Evolutionary conservation across 2,329 filamentous ascomycete species (phyloP), one percentile per base, ranked within the genome.

Genomic region (Scortechinia acanthostroma): DNA sequence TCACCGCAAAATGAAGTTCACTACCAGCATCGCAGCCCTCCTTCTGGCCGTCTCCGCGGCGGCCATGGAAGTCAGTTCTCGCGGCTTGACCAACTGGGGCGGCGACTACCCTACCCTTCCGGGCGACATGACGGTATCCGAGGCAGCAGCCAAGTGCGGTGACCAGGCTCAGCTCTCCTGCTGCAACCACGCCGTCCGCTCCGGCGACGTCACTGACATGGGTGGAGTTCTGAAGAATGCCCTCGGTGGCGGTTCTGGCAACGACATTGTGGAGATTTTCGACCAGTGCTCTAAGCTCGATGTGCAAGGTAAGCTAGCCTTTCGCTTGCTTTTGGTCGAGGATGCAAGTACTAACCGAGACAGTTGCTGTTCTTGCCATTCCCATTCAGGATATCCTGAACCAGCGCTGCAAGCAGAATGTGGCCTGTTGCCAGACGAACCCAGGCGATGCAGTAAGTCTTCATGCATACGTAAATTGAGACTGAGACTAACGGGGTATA

Each of bases 281-380:
- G 53, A 64, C 50, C 56, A 63, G 57, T 66, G 63, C 62, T 62
- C 61, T 55, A 63, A 64, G 57, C 56, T 66, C 33, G 51, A 55
- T 35, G 22, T 63, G 44, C 48, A 54, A 46, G 42, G 62, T 64
- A 55, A 44, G 61, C 14, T 15, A n/a, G 20, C 20, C 6, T 21
- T 20, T 15, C 3, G 22, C 6, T n/a, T 5, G 1, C 4, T 22
- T 43, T 3, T n/a, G n/a, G n/a, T n/a, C n/a, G n/a, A n/a, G n/a
- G n/a, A n/a, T n/a, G n/a, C n/a, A n/a, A n/a, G n/a, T n/a, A n/a
- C n/a, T n/a, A n/a, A n/a, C n/a, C 25, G 16, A 19, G 2, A 13
- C 30, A 30, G n/a, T 42, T 22, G 20, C 48, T 49, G 43, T 53
- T 37, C 21, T 42, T 3, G 47, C 20, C 16, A 16, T 42, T 17